Conservation (phyloP, 768 basidiomycete species). For the Boletellus sp. region DNA sequence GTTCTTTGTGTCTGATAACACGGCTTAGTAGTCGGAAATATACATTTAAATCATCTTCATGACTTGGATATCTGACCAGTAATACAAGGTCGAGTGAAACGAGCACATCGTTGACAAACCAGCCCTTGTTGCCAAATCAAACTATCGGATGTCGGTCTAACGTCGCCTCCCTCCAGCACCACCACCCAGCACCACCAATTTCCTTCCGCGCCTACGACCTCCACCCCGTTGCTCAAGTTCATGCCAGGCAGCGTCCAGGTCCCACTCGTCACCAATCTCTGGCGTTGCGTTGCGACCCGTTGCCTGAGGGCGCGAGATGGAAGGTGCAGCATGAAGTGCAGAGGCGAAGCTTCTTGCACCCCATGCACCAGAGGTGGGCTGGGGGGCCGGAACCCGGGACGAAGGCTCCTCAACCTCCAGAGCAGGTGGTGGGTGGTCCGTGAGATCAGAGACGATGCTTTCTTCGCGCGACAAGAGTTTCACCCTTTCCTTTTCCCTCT, state of each 20-base stretch:
- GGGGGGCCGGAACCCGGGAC: constrained; percentile 6
- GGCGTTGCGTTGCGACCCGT: constrained; percentile 24
- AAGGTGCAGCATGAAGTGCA: constrained; percentile 52
- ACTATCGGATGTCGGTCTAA: constrained; percentile 12
- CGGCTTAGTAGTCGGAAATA: neutral
- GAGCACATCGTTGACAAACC: neutral
- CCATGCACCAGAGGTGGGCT: constrained; percentile 57
- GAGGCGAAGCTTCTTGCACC: constrained; percentile 80
- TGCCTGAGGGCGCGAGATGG: constrained; percentile 46
- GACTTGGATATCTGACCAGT: constrained; percentile 6
- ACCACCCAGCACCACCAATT: constrained; percentile 69
- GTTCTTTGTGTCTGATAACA: neutral
- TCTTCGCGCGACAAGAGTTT: constrained; percentile 30
- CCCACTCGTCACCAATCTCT: constrained; percentile 61
- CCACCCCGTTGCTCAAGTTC: constrained; percentile 63
- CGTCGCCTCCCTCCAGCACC: constrained; percentile 53
- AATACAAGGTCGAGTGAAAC: constrained; percentile 11
- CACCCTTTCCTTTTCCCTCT: constrained; percentile 58
- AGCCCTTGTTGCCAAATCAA: neutral
- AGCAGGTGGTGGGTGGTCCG: constrained; percentile 5
- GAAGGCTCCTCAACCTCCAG: constrained; percentile 14
- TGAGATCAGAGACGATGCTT: constrained; percentile 2
- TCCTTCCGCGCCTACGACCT: constrained; percentile 58
- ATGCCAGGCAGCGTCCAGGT: constrained; percentile 76
- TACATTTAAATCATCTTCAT: neutral